Evolutionary conservation across 2,329 filamentous ascomycete genomes (phyloP).

Genomic region (Macrophomina phaseolina): DNA sequence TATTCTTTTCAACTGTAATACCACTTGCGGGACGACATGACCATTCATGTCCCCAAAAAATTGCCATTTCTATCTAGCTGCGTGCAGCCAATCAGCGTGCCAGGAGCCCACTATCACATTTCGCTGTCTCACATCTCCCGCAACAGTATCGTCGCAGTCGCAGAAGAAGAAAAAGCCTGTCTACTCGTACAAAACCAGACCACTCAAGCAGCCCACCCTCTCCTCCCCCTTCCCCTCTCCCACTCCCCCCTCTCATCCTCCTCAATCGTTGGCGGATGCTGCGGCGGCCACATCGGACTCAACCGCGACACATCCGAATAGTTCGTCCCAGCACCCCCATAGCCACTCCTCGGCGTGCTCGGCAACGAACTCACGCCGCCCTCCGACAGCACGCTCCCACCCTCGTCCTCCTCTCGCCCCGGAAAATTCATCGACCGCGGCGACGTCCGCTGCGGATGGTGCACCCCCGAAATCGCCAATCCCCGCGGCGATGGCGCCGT

Average conservation of each 20-base stretch:
- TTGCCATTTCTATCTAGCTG: no score
- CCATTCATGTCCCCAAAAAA: no score
- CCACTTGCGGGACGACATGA: no score
- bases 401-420: background rate
- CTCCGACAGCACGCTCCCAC: background rate
- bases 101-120: background rate
- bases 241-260: conserved; percentile 3
- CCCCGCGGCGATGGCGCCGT: background rate
- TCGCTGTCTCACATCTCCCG: no score
- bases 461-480: background rate
- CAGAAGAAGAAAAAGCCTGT: background rate
- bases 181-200: background rate
- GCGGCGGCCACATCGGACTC: background rate
- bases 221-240: background rate
- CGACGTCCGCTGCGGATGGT: background rate
- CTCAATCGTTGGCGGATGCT: conserved; percentile 8
- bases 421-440: background rate
- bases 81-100: background rate
- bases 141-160: no score
- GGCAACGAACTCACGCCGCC: conserved; percentile 4
- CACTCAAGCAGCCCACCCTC: background rate
- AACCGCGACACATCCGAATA: conserved; percentile 8
- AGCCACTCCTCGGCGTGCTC: conserved; percentile 7
- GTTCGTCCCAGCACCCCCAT: background rate
- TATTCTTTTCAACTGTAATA: background rate